These are phyloP conservation scores for Cercophora scortea DNA, from an alignment of 495 filamentous ascomycete genomes.

Conservation along the genomic window DNA sequence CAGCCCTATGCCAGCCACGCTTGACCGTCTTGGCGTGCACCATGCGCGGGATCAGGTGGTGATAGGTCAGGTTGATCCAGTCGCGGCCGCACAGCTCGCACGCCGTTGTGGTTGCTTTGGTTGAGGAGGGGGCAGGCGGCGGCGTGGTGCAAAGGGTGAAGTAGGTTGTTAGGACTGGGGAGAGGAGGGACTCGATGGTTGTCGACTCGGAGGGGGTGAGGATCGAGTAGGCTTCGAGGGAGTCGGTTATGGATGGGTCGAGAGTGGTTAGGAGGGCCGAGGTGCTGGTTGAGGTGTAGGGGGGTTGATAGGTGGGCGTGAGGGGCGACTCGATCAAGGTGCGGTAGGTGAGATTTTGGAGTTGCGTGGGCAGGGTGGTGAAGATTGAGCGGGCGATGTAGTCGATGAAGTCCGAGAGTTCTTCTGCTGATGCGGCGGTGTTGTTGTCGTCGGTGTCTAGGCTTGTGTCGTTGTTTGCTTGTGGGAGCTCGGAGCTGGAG, in stretches of 20 bases:
- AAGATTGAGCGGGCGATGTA: slow-evolving; percentile 69
- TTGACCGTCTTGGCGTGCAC: slow-evolving; percentile 74
- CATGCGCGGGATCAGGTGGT: slow-evolving; percentile 72
- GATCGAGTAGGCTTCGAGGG: slow-evolving; percentile 55
- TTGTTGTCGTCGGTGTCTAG: too few species aligned
- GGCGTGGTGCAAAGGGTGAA: slow-evolving; percentile 43
- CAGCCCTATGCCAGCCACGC: slow-evolving; percentile 72
- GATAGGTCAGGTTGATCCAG: slow-evolving; percentile 73
- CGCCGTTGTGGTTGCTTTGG: slow-evolving; percentile 36
- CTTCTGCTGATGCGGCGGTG: slow-evolving; percentile 41
- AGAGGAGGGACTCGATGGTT: slow-evolving; percentile 44
- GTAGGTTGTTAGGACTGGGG: slow-evolving; percentile 53
- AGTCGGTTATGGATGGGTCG: slow-evolving; percentile 49
- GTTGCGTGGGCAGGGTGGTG: slow-evolving; percentile 46
- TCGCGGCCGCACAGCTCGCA: slow-evolving; percentile 80
- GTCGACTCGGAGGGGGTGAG: slow-evolving; percentile 28
- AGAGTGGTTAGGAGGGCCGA: slow-evolving; percentile 28
- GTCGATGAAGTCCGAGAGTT: slow-evolving; percentile 66
- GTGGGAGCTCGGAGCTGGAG: too few species aligned
- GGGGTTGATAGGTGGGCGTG: slow-evolving; percentile 36
- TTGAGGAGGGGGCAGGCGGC: slow-evolving; percentile 52
- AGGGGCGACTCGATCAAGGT: slow-evolving; percentile 36
- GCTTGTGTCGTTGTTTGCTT: background rate
- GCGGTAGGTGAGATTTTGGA: slow-evolving; percentile 56
- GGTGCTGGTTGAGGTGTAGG: slow-evolving; percentile 28